Conservation (phyloP, 2,329 filamentous ascomycete genomes). For the Didymosphaeria variabile region DNA sequence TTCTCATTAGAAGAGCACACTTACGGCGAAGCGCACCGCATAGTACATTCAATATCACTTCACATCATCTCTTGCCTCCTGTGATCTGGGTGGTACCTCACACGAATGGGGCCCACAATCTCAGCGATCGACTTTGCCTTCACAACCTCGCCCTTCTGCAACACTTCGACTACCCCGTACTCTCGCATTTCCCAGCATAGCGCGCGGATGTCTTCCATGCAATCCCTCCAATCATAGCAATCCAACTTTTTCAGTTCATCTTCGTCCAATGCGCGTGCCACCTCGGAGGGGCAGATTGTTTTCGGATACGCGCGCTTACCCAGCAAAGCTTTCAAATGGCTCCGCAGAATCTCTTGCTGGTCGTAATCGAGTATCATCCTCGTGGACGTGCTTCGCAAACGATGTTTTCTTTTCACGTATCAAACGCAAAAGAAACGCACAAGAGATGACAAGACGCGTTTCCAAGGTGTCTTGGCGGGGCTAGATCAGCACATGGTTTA, state of each 20-base stretch:
- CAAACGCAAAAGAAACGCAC: slow-evolving; percentile 11
- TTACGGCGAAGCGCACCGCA: neutral
- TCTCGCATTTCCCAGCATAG: slow-evolving; percentile 55
- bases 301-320: slow-evolving; percentile 53
- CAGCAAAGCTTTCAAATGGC: slow-evolving; percentile 29
- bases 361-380: slow-evolving; percentile 8
- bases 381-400: neutral
- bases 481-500: slow-evolving; percentile 24
- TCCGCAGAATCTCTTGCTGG: slow-evolving; percentile 5
- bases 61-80: slow-evolving; percentile 10
- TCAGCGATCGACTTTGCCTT: slow-evolving; percentile 44
- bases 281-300: slow-evolving; percentile 63
- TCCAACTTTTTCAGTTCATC: slow-evolving; percentile 48
- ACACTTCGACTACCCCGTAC: slow-evolving; percentile 55
- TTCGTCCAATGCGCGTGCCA: slow-evolving; percentile 56
- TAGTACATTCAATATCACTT: neutral
- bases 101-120: slow-evolving; percentile 59
- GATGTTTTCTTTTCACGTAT: slow-evolving; percentile 1
- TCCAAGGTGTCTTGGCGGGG: neutral
- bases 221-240: slow-evolving; percentile 54
- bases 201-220: slow-evolving; percentile 56
- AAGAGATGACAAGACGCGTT: slow-evolving; percentile 1
- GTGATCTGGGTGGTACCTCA: slow-evolving; percentile 38
- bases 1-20: neutral
- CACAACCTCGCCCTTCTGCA: slow-evolving; percentile 59